A percentile compares a stretch with the other conserved stretches of the same genome.
phyloP scores from a whole-genome alignment of 1,284 basidiomycete species.

The Ceratobasidium papillatum region DNA sequence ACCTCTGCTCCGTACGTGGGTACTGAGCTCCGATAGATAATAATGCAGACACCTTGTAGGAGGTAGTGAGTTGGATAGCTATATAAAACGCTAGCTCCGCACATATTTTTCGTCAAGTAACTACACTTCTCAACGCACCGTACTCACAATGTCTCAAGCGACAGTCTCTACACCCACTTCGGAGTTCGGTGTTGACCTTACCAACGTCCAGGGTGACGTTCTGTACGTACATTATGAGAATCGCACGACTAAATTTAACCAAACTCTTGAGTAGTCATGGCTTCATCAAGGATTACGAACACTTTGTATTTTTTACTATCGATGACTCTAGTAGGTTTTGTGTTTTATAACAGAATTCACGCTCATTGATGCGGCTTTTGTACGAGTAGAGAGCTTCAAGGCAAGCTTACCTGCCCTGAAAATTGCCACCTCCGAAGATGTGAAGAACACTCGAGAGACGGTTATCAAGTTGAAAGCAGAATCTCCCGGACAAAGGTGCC shows the following conservation, averaged over 20 bases:
- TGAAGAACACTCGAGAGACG: neutral
- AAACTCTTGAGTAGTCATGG: neutral
- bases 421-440: neutral
- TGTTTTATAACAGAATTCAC: neutral
- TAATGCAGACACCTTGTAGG: too few relatives aligned
- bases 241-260: neutral
- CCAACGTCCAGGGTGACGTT: constrained; percentile 46
- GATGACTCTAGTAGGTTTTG: neutral
- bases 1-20: too few relatives aligned
- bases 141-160: too few relatives aligned
- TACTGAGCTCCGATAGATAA: too few relatives aligned
- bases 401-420: neutral
- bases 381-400: neutral
- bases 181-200: constrained; percentile 46
- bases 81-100: too few relatives aligned
- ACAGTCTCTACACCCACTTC: too few relatives aligned
- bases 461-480: neutral
- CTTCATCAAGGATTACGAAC: neutral
- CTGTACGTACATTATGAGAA: constrained; percentile 43
- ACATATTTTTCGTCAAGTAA: too few relatives aligned
- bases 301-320: constrained; percentile 15
- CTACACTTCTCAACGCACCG: too few relatives aligned
- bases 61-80: too few relatives aligned
- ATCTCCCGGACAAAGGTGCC: neutral
- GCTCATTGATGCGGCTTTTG: neutral